These are phyloP conservation scores for Entonaema liquescens DNA, from an alignment of 495 filamentous ascomycete genomes.

Conservation along the genomic window DNA sequence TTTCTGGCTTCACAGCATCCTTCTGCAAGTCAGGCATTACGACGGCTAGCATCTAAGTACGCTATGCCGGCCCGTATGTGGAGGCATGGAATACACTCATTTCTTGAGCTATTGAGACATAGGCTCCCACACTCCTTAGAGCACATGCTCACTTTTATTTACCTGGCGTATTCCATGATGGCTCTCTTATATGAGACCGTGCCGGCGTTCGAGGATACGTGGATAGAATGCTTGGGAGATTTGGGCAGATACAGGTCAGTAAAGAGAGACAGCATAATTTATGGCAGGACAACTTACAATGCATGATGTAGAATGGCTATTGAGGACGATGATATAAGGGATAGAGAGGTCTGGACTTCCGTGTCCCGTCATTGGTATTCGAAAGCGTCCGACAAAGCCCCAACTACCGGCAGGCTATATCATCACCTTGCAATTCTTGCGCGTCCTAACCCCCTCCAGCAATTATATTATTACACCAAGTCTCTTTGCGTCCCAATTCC, in stretches of 20 bases:
- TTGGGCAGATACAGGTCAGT: slow-evolving; percentile 58
- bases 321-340: slow-evolving; percentile 70
- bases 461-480: slow-evolving; percentile 71
- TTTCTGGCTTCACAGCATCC: slow-evolving; percentile 82
- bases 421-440: slow-evolving; percentile 83
- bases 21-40: slow-evolving; percentile 66
- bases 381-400: slow-evolving; percentile 73
- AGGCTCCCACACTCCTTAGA: slow-evolving; percentile 74
- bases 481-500: slow-evolving; percentile 58
- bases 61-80: slow-evolving; percentile 88
- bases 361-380: slow-evolving; percentile 80
- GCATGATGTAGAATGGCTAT: slow-evolving; percentile 66
- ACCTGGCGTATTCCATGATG: slow-evolving; percentile 82
- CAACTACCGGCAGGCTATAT: slow-evolving; percentile 73
- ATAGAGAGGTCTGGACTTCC: slow-evolving; percentile 76
- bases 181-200: slow-evolving; percentile 74
- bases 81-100: slow-evolving; percentile 82
- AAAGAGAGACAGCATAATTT: not conserved
- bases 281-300: slow-evolving; percentile 7
- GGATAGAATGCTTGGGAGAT: slow-evolving; percentile 86
- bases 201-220: slow-evolving; percentile 74
- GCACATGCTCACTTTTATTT: slow-evolving; percentile 84
- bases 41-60: slow-evolving; percentile 72
- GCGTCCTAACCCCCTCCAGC: slow-evolving; percentile 72
- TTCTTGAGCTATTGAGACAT: slow-evolving; percentile 76